These are phyloP conservation scores for Diaporthe vexans DNA, from an alignment of 2,329 filamentous ascomycete species.

Conservation along the genomic window DNA sequence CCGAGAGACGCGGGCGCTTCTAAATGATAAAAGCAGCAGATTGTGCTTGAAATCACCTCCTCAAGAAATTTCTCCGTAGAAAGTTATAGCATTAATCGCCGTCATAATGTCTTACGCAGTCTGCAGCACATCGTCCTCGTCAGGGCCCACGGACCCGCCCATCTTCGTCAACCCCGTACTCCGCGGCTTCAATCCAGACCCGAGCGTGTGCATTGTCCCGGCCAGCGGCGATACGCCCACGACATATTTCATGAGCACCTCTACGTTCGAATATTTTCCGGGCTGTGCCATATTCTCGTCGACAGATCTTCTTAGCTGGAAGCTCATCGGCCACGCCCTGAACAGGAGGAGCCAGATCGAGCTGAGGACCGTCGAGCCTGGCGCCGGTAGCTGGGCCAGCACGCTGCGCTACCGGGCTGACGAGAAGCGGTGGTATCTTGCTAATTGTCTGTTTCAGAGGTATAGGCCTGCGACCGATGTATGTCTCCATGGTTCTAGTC, in stretches of 20 bases:
- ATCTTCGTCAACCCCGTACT: conserved; percentile 67
- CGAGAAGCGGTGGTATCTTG: conserved; percentile 60
- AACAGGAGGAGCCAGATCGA: conserved; percentile 65
- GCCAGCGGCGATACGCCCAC: conserved; percentile 48
- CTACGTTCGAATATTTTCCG: conserved; percentile 74
- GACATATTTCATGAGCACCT: conserved; percentile 71
- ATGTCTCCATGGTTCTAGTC: conserved; percentile 12
- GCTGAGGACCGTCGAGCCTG: conserved; percentile 65
- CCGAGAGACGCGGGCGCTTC: neutral
- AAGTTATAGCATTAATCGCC: neutral
- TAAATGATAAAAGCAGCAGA: neutral
- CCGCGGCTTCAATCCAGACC: conserved; percentile 73
- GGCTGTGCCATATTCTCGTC: conserved; percentile 73
- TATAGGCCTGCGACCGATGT: conserved; percentile 55
- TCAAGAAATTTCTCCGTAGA: neutral
- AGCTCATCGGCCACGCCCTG: conserved; percentile 65
- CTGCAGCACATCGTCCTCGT: neutral
- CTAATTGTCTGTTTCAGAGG: conserved; percentile 59
- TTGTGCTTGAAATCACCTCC: neutral
- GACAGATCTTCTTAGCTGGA: conserved; percentile 65
- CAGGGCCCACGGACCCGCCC: conserved; percentile 7
- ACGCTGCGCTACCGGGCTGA: conserved; percentile 59
- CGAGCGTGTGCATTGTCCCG: conserved; percentile 60
- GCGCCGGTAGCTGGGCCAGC: conserved; percentile 63
- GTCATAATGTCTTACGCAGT: conserved; percentile 14